These are phyloP conservation scores for Lasiosphaeria hispida DNA, from an alignment of 495 filamentous ascomycete genomes.

Conservation along the genomic window DNA sequence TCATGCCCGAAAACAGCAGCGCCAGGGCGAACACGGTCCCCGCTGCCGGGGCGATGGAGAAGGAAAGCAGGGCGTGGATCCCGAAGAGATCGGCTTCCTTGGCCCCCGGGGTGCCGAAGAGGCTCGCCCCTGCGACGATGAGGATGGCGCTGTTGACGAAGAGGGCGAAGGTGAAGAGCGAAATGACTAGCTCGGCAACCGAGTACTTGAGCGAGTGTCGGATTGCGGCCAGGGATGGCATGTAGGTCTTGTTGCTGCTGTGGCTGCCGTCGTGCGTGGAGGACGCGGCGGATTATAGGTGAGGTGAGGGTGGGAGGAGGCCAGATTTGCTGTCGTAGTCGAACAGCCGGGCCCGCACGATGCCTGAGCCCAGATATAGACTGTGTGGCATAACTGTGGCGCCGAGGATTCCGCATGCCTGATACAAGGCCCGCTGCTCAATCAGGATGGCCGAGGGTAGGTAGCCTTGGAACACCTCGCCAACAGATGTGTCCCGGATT, in stretches of 20 bases:
- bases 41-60: conserved; percentile 66
- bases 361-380: conserved; percentile 80
- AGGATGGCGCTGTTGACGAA: conserved; percentile 91
- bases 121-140: conserved; percentile 77
- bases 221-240: conserved; percentile 75
- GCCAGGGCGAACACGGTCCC: conserved; percentile 56
- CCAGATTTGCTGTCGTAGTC: conserved; percentile 68
- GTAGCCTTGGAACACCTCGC: conserved; percentile 78
- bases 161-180: conserved; percentile 84
- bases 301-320: conserved; percentile 43
- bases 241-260: conserved; percentile 59
- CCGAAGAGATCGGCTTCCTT: conserved; percentile 67
- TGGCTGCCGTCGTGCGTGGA: conserved; percentile 20
- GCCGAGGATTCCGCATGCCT: conserved; percentile 87
- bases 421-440: conserved; percentile 65
- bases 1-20: conserved; percentile 51
- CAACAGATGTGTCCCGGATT: conserved; percentile 64
- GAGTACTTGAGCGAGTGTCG: conserved; percentile 76
- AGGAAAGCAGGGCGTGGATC: conserved; percentile 71
- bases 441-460: conserved; percentile 72
- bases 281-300: conserved; percentile 16
- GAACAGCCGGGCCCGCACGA: conserved; percentile 76
- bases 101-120: conserved; percentile 59
- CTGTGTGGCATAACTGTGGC: conserved; percentile 97
- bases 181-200: conserved; percentile 69